A percentile compares a stretch with the other conserved stretches of the same genome.
Evolutionary conservation across 805 yeast genomes (phyloP).

Genomic region (Dipodascus geniculatus): DNA sequence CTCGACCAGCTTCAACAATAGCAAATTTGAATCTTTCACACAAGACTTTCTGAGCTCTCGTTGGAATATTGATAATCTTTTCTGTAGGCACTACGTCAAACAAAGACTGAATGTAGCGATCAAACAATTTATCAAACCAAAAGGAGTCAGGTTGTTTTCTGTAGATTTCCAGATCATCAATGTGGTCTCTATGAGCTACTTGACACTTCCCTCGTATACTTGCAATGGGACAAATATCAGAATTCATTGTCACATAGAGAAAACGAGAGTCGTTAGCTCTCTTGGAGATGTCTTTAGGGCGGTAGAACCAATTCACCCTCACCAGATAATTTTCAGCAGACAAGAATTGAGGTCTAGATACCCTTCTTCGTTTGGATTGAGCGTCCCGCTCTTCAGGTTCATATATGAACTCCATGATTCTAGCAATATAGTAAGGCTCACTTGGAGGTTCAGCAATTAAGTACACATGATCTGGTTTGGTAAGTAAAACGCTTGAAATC

Average conservation of each 20-base stretch:
- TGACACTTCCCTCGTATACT: conserved; percentile 66
- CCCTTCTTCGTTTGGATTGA: background rate
- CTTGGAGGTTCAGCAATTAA: conserved; percentile 89
- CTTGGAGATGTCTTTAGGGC: conserved; percentile 75
- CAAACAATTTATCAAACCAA: conserved; percentile 78
- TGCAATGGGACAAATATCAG: conserved; percentile 66
- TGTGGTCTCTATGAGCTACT: conserved; percentile 58
- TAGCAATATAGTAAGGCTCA: conserved; percentile 84
- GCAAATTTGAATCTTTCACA: conserved; percentile 59
- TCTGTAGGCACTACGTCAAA: conserved; percentile 67
- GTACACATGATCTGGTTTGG: conserved; percentile 49
- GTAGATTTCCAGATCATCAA: conserved; percentile 45
- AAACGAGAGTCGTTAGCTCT: conserved; percentile 59
- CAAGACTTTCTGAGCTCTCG: conserved; percentile 47
- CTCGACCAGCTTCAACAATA: conserved; percentile 59
- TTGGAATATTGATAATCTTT: conserved; percentile 44
- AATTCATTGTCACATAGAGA: conserved; percentile 74
- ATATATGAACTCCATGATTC: conserved; percentile 58
- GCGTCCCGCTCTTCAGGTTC: conserved; percentile 5
- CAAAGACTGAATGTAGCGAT: conserved; percentile 71
- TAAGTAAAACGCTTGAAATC: background rate
- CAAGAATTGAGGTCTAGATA: conserved; percentile 15
- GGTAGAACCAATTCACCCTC: conserved; percentile 81
- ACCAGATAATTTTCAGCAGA: conserved; percentile 45
- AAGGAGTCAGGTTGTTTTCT: conserved; percentile 54